phyloP scores from a whole-genome alignment of 768 basidiomycete genomes.

The Tylopilus felleus region DNA sequence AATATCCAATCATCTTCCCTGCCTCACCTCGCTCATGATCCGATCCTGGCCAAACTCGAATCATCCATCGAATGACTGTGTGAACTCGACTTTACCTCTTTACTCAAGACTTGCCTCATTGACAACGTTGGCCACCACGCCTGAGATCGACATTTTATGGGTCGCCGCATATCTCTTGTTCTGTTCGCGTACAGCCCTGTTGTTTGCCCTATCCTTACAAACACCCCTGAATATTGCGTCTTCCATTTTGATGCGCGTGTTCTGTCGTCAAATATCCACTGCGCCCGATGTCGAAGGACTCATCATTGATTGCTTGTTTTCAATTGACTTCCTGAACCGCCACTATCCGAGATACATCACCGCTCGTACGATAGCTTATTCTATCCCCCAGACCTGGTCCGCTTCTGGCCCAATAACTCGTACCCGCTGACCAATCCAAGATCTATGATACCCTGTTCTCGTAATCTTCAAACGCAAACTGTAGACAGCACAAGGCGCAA shows the following conservation, averaged over 20 bases:
- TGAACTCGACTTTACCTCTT: conserved; percentile 12
- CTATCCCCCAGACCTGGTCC: conserved; percentile 1
- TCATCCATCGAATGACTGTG: conserved; percentile 23
- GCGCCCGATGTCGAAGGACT: conserved; percentile 27
- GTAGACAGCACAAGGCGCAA: conserved; percentile 2
- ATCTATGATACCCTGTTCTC: background rate
- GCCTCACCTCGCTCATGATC: conserved; percentile 32
- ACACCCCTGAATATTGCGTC: conserved; percentile 27
- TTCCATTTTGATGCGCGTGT: conserved; percentile 40
- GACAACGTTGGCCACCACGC: conserved; percentile 1
- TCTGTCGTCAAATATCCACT: conserved; percentile 30
- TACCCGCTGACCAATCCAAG: conserved; percentile 13
- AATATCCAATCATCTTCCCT: conserved; percentile 28
- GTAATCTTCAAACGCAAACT: conserved; percentile 12
- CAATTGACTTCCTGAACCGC: conserved; percentile 13
- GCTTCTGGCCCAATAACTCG: conserved; percentile 8
- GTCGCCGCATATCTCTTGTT: conserved; percentile 18
- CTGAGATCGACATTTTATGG: conserved; percentile 11
- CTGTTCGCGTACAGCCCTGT: conserved; percentile 24
- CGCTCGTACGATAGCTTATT: conserved; percentile 5
- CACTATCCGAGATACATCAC: conserved; percentile 6
- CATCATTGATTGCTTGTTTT: conserved; percentile 13
- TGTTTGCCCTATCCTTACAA: conserved; percentile 21
- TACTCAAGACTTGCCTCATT: conserved; percentile 15
- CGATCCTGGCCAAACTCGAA: conserved; percentile 20